Percentiles rank a stretch among this genome's conserved stretches.
Evolutionary conservation across 495 filamentous ascomycete species (phyloP).

Genomic region (Pyronema omphalodes): DNA sequence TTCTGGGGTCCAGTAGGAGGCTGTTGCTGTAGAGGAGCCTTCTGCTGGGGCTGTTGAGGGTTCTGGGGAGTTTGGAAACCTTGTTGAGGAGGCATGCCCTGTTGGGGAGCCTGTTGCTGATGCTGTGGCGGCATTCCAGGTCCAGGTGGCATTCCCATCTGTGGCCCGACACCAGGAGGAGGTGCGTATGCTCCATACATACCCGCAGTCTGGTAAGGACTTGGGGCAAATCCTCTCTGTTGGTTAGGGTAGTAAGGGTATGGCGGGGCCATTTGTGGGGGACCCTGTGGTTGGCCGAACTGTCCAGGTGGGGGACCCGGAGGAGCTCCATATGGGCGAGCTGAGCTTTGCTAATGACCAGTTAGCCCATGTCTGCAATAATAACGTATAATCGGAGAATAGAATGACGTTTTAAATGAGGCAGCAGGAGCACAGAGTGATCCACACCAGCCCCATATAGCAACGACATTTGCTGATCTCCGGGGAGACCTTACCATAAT

Average conservation of each 20-base stretch:
- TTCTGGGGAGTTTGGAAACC: slow-evolving; percentile 15
- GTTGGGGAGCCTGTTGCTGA: slow-evolving; percentile 7
- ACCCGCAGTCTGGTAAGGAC: slow-evolving; percentile 16
- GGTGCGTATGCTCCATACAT: slow-evolving; percentile 22
- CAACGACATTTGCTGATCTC: not conserved
- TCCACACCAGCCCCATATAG: not conserved
- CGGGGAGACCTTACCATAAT: slow-evolving; percentile 59
- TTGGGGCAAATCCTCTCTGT: slow-evolving; percentile 20
- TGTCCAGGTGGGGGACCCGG: slow-evolving; percentile 13
- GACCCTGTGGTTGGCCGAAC: slow-evolving; percentile 9
- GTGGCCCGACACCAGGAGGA: slow-evolving; percentile 11
- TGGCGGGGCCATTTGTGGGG: not conserved
- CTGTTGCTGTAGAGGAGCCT: slow-evolving; percentile 17
- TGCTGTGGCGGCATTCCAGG: slow-evolving; percentile 8
- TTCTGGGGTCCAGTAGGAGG: slow-evolving; percentile 27
- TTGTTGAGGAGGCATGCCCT: not conserved
- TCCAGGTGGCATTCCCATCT: slow-evolving; percentile 8
- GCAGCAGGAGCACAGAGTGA: not conserved
- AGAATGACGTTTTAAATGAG: not conserved
- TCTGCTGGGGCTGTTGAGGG: slow-evolving; percentile 18
- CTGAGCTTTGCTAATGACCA: slow-evolving; percentile 12
- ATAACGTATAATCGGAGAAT: not conserved
- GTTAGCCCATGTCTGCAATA: slow-evolving; percentile 3
- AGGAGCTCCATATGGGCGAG: slow-evolving; percentile 13
- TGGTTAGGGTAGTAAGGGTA: slow-evolving; percentile 4